phyloP scores from a whole-genome alignment of 2,329 filamentous ascomycete genomes.

The Aspergillus texensis region DNA sequence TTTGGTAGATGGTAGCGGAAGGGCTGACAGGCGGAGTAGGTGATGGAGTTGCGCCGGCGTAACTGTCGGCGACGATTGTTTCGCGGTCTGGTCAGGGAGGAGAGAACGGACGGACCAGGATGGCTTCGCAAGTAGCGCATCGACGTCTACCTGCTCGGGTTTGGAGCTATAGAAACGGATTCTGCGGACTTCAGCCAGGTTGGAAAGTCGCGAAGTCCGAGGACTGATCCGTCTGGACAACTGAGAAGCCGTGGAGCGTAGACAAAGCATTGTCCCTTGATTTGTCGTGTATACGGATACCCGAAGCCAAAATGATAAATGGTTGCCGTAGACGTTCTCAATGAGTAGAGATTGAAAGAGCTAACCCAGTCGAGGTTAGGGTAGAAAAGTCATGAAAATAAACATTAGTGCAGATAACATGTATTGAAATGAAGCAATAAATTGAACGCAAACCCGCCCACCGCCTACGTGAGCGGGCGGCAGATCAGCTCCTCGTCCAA shows the following conservation, averaged over 20 bases:
- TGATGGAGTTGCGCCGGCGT: constrained; percentile 73
- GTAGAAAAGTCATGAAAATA: background rate
- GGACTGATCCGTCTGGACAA: constrained; percentile 16
- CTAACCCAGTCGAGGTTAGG: background rate
- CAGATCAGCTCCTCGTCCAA: constrained; percentile 3
- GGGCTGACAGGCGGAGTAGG: constrained; percentile 83
- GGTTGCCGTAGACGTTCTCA: background rate
- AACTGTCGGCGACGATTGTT: constrained; percentile 46
- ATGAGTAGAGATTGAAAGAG: background rate
- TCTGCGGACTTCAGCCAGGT: background rate
- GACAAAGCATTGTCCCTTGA: constrained; percentile 12
- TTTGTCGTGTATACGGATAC: background rate
- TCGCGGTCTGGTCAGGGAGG: constrained; percentile 54
- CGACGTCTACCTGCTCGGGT: constrained; percentile 29
- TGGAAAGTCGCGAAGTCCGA: constrained; percentile 9
- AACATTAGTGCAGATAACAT: background rate
- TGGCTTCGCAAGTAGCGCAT: constrained; percentile 66
- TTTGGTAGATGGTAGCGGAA: constrained; percentile 68
- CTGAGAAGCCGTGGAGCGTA: constrained; percentile 20
- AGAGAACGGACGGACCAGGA: constrained; percentile 84
- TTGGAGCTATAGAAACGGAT: constrained; percentile 31
- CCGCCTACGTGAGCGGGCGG: constrained; percentile 22
- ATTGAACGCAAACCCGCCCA: constrained; percentile 13
- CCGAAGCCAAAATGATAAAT: background rate
- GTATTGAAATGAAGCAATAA: background rate